phyloP scores from a whole-genome alignment of 495 filamentous ascomycete species.

The Trichoderma orchidacearum region DNA sequence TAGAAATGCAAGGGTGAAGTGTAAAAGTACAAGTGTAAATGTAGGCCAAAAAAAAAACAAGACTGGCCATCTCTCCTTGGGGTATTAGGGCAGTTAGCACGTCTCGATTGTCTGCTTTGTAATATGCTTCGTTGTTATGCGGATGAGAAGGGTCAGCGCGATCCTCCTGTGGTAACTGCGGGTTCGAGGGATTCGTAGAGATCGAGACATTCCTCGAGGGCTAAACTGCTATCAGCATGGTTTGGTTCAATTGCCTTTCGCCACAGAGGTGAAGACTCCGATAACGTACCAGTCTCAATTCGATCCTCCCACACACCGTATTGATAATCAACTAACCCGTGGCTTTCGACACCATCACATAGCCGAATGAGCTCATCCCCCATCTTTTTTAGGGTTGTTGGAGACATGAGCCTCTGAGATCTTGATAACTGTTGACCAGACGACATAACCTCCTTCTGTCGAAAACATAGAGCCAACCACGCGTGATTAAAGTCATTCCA shows the following conservation, averaged over 20 bases:
- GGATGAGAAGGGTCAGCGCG: neutral
- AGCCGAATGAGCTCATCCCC: constrained; percentile 67
- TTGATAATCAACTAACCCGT: constrained; percentile 92
- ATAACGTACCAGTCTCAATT: constrained; percentile 62
- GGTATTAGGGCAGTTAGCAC: neutral
- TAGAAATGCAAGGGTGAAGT: neutral
- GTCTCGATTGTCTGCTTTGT: neutral
- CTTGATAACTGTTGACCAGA: constrained; percentile 43
- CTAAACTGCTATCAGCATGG: constrained; percentile 30
- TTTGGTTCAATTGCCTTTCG: neutral
- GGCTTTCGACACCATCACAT: constrained; percentile 74
- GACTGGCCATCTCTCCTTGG: neutral
- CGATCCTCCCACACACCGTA: constrained; percentile 94
- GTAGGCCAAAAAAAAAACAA: neutral
- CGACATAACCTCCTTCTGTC: constrained; percentile 67
- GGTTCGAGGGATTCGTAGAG: constrained; percentile 24
- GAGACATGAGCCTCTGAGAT: constrained; percentile 50
- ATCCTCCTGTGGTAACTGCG: neutral
- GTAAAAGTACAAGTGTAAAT: neutral
- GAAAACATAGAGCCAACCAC: constrained; percentile 79
- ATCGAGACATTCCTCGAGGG: constrained; percentile 53
- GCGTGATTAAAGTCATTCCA: constrained; percentile 95
- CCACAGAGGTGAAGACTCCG: neutral
- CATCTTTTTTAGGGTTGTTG: constrained; percentile 62
- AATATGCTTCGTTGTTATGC: neutral